Evolutionary conservation across 805 yeast species (phyloP).

Genomic region (Saturnispora dispora): DNA sequence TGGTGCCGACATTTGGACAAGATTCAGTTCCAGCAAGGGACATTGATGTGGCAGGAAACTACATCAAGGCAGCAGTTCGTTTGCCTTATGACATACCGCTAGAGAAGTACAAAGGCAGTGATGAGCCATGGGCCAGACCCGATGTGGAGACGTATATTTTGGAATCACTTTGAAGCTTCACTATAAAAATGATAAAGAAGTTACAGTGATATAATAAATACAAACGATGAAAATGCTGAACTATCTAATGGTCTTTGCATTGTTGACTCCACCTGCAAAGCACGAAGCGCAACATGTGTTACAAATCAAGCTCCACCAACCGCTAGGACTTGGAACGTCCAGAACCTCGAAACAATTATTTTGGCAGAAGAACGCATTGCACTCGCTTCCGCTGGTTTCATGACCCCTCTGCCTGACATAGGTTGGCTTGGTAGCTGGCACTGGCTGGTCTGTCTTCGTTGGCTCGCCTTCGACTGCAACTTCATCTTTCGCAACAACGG

Average conservation of each 20-base stretch:
- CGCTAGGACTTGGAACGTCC: conserved; percentile 8
- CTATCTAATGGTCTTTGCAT: conserved; percentile 4
- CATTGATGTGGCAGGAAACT: neutral
- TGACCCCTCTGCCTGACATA: conserved; percentile 16
- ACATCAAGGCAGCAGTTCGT: conserved; percentile 30
- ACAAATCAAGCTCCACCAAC: neutral
- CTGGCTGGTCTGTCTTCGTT: conserved; percentile 6
- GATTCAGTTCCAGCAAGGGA: conserved; percentile 20
- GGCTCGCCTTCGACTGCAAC: neutral
- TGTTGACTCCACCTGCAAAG: conserved; percentile 4
- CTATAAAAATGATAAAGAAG: neutral
- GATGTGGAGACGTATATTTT: conserved; percentile 8
- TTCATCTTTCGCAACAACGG: neutral
- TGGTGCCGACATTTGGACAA: conserved; percentile 38
- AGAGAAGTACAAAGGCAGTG: conserved; percentile 28
- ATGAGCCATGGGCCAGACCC: conserved; percentile 42
- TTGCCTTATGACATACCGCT: conserved; percentile 52
- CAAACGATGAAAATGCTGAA: neutral
- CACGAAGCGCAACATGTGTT: conserved; percentile 8
- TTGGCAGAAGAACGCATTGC: conserved; percentile 23
- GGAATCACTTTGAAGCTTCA: neutral
- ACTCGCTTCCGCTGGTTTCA: conserved; percentile 22
- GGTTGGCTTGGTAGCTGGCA: conserved; percentile 5
- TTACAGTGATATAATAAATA: too few relatives aligned
- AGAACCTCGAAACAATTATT: conserved; percentile 12